These are phyloP conservation scores for Cordyceps fumosorosea DNA, from an alignment of 2,329 filamentous ascomycete species.

Conservation along the genomic window DNA sequence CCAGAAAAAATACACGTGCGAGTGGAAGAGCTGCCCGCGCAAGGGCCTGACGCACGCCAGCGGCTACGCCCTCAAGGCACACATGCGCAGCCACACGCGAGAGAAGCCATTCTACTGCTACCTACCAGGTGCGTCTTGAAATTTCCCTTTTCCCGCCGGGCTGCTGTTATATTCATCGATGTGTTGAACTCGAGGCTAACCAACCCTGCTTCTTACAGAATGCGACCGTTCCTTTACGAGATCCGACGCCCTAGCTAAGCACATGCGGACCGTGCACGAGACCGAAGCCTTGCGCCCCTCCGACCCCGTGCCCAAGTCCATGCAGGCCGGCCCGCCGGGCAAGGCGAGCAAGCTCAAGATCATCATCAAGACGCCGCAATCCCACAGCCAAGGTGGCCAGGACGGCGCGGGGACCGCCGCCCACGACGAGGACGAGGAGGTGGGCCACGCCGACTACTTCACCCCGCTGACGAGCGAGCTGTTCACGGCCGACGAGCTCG, in stretches of 20 bases:
- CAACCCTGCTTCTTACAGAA: conserved; percentile 48
- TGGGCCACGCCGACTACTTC: conserved; percentile 52
- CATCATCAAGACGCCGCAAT: conserved; percentile 55
- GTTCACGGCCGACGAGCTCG: conserved; percentile 60
- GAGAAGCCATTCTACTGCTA: conserved; percentile 99
- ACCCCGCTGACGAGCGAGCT: conserved; percentile 50
- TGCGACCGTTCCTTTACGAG: conserved; percentile 95
- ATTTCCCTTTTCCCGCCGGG: neutral
- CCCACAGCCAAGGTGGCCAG: conserved; percentile 44
- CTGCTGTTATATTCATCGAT: neutral
- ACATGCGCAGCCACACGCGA: conserved; percentile 95
- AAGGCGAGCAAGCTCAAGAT: conserved; percentile 54
- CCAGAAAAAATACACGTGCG: conserved; percentile 96
- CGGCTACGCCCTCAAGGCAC: conserved; percentile 90
- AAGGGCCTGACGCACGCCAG: conserved; percentile 91
- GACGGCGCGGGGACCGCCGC: conserved; percentile 42
- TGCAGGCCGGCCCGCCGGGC: conserved; percentile 41
- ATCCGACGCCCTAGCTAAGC: conserved; percentile 92
- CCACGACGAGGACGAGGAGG: conserved; percentile 34
- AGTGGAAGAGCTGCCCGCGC: conserved; percentile 83
- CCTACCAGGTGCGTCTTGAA: conserved; percentile 64
- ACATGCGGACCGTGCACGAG: conserved; percentile 98
- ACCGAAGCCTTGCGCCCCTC: conserved; percentile 84
- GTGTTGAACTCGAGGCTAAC: neutral
- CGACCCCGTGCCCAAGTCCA: conserved; percentile 66